Evolutionary conservation across 768 basidiomycete genomes (phyloP).

Genomic region (Melanogaster broomeanus): DNA sequence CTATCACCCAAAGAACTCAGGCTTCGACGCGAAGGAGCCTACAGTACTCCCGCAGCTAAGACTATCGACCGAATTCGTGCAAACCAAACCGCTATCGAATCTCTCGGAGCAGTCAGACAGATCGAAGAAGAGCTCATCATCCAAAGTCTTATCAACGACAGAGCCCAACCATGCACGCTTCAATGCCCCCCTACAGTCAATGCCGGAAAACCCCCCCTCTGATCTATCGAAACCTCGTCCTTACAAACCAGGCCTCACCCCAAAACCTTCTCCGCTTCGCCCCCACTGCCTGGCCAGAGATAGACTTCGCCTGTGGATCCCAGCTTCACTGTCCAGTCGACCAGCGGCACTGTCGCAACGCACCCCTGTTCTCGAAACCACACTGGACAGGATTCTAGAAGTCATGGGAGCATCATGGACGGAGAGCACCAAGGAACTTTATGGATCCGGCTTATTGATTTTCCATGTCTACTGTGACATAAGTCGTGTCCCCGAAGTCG

Average conservation of each 20-base stretch:
- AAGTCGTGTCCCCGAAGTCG: conserved; percentile 34
- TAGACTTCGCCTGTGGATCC: not conserved
- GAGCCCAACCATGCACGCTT: not conserved
- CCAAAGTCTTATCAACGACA: not conserved
- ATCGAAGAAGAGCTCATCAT: not conserved
- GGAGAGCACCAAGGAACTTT: conserved; percentile 33
- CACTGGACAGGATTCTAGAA: conserved; percentile 22
- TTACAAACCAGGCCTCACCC: conserved; percentile 4
- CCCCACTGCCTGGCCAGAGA: not conserved
- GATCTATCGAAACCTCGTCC: not conserved
- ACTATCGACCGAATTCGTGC: not conserved
- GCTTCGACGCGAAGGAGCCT: not conserved
- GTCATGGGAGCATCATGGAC: conserved; percentile 31
- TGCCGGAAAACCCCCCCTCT: not conserved
- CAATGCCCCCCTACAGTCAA: not conserved
- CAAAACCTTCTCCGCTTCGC: not conserved
- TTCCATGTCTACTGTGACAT: conserved; percentile 48
- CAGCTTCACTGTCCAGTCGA: conserved; percentile 3
- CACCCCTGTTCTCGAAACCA: not conserved
- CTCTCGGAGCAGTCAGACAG: not conserved
- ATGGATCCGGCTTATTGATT: conserved; percentile 38
- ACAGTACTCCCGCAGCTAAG: not conserved
- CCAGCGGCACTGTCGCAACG: not conserved
- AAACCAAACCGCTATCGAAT: not conserved
- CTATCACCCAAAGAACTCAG: not conserved